Evolutionary conservation across 495 filamentous ascomycete species (phyloP), one percentile per base, ranked within the genome.

Genomic region (Talaromyces proteolyticus): DNA sequence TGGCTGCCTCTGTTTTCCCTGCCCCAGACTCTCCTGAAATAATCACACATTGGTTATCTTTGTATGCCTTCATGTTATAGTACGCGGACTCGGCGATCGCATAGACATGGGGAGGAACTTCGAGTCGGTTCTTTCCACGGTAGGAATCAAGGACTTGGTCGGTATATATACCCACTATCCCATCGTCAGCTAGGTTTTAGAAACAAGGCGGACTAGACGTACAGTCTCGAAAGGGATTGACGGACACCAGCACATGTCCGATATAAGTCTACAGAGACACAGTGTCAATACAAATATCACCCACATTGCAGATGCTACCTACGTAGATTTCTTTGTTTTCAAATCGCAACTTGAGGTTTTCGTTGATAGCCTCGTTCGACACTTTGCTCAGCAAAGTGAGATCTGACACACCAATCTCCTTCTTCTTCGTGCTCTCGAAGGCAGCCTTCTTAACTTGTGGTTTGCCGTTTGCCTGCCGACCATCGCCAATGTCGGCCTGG

Each of bases 31-130:
- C 94, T 55, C 94, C 94, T 18, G 91, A 96, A 53, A 99, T 99
- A 65, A 99, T 99, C 45, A 99, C 91, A 71, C 94, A 99, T 62
- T 99, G 94, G 71, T 97, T 97, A 53, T 97, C 94, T 59, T 91
- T 92, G 77, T 99, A 97, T 16, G 89, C 91, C 56, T 96, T 96
- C 94, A 99, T 97, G 75, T 99, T 96, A 72, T 97, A 96, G 73
- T 99, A 97, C 44, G 91, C 71, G 3, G 90, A 86, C 69, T 99
- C 94, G 57, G 94, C 94, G 62, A 97, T 91, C 42, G 89, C 93
- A 68, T 96, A 99, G 53, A 99, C 94, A 66, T 99, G 94, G 7
- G 94, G 94, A 17, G 93, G 89, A 68, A 86, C 80, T 75, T 99
- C 93, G 55, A 99, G 79, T 44, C 94, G 83, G 70, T 99, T 99